A percentile compares a stretch with the other conserved stretches of the same genome.
Evolutionary conservation across 2,329 filamentous ascomycete genomes (phyloP).

Genomic region (Didymella sp.): DNA sequence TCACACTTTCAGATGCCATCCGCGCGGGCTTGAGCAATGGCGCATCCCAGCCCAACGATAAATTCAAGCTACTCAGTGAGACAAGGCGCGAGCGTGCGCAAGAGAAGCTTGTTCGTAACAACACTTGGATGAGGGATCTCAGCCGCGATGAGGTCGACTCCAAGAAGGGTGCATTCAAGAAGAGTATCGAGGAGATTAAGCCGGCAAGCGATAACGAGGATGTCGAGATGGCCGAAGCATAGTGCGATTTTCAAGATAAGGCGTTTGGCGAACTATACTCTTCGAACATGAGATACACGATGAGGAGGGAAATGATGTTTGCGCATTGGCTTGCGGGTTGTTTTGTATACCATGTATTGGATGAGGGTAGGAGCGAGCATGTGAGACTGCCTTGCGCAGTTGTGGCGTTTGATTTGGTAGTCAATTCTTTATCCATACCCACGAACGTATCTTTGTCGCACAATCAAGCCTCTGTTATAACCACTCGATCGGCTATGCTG

Average conservation of each 20-base stretch:
- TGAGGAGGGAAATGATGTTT: slow-evolving; percentile 2
- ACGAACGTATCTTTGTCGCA: neutral
- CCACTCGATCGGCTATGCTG: neutral
- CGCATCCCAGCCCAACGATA: slow-evolving; percentile 42
- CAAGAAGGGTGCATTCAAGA: slow-evolving; percentile 48
- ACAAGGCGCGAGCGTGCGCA: slow-evolving; percentile 47
- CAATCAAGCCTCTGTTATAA: neutral
- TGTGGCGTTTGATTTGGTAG: slow-evolving; percentile 11
- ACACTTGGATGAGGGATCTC: slow-evolving; percentile 56
- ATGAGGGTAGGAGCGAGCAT: slow-evolving; percentile 13
- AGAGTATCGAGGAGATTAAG: slow-evolving; percentile 37
- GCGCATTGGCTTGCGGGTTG: neutral
- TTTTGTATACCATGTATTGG: slow-evolving; percentile 15
- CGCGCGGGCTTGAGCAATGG: slow-evolving; percentile 47
- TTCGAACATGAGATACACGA: slow-evolving; percentile 8
- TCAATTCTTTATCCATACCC: slow-evolving; percentile 9
- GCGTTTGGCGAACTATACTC: slow-evolving; percentile 8
- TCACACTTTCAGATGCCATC: slow-evolving; percentile 48
- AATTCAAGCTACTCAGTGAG: slow-evolving; percentile 39
- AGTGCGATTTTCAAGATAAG: slow-evolving; percentile 6
- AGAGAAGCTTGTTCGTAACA: slow-evolving; percentile 55
- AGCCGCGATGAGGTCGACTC: slow-evolving; percentile 56
- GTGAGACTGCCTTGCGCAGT: slow-evolving; percentile 12
- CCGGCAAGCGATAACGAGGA: slow-evolving; percentile 33
- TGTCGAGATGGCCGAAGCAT: slow-evolving; percentile 44